Base-by-base conservation (phyloP, 2,329 filamentous ascomycete genomes). In the Fusarium foetens region DNA sequence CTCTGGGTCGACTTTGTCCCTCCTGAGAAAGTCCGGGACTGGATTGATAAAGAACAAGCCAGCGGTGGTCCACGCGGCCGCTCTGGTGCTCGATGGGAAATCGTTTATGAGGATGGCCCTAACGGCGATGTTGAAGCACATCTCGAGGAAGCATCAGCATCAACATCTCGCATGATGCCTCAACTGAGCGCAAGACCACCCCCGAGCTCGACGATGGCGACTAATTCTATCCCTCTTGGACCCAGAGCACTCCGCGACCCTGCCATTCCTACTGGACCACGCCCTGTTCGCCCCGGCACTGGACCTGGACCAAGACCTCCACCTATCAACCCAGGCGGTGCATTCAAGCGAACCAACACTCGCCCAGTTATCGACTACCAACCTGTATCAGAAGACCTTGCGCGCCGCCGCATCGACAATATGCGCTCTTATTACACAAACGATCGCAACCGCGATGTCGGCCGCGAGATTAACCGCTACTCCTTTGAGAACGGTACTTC, bases 1-100 rank as follows among this genome's bases (percentile, higher is more conserved):
- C 86, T 98, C 2, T 97, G 92, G 89, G 93, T 94, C 7, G 96
- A 99, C 80, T 98, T 96, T 79, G 87, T 98, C 25, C 95, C 95
- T 0, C 88, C 92, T 23, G 90, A 94, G 31, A 89, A 90, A 71
- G 87, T 97, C 8, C 80, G 84, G 19, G 87, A 88, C 29, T 98
- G 94, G 94, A 91, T 97, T 65, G 86, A 89, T 12, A 86, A 83
- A 43, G 94, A 97, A 80, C 84, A 90, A 75, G 80, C 84, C 19
- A 76, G 82, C 74, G 76, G 85, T 21, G 71, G 71, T 4, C 63
- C 71, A 70, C 73, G 84, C 55, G 80, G 86, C 51, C 80, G 83
- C 58, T 80, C 82, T 23, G 77, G 68, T 75, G 80, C 79, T 10
- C 84, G 91, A 29, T 97, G 92, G 90, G 93, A 95, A 80, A 89